These are phyloP conservation scores for Xylaria flabelliformis DNA, from an alignment of 495 filamentous ascomycete species.

Conservation along the genomic window DNA sequence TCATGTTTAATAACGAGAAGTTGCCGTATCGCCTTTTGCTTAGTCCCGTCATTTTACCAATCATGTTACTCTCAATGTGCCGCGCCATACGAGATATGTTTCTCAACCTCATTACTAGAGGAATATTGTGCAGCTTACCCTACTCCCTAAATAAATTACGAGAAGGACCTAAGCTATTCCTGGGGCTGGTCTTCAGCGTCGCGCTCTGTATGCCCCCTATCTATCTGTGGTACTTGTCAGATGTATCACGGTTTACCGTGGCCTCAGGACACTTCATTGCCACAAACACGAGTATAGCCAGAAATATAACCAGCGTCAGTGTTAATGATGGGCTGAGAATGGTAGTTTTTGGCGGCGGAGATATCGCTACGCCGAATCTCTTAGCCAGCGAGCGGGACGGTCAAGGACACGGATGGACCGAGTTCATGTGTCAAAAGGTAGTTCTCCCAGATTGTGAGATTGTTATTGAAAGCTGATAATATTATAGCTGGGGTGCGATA, in stretches of 20 bases:
- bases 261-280: background rate
- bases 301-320: background rate
- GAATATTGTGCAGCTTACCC: background rate
- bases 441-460: background rate
- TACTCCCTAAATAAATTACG: slow-evolving; percentile 2
- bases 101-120: background rate
- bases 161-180: slow-evolving; percentile 15
- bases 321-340: slow-evolving; percentile 31
- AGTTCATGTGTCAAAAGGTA: slow-evolving; percentile 28
- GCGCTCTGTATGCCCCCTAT: background rate
- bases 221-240: slow-evolving; percentile 14
- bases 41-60: background rate
- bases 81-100: background rate
- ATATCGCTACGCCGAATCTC: slow-evolving; percentile 30
- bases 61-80: background rate
- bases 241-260: background rate
- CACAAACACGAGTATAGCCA: background rate
- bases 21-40: background rate
- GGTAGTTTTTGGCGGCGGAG: slow-evolving; percentile 38
- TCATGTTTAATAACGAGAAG: background rate
- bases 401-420: slow-evolving; percentile 20
- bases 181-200: background rate
- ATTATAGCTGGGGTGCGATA: slow-evolving; percentile 43
- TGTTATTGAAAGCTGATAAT: slow-evolving; percentile 22
- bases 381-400: background rate